Conservation (phyloP, 2,329 filamentous ascomycete species). For the Ceratocystis papillata region DNA sequence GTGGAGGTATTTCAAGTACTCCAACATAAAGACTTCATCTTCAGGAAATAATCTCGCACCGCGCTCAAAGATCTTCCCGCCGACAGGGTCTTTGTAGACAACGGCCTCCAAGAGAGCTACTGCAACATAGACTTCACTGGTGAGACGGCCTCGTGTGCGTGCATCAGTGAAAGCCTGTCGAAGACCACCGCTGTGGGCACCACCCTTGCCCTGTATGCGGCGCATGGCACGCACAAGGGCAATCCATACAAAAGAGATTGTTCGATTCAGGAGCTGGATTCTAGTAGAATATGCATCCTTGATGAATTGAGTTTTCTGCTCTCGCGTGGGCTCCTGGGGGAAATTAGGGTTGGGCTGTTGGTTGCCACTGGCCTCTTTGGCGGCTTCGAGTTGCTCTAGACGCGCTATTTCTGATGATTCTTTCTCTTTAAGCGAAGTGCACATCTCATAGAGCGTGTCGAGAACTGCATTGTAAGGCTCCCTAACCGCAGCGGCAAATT, state of each 20-base stretch:
- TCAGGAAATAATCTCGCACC: constrained; percentile 88
- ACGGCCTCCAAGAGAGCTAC: constrained; percentile 89
- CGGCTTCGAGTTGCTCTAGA: constrained; percentile 43
- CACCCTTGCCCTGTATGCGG: constrained; percentile 77
- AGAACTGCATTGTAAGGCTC: constrained; percentile 75
- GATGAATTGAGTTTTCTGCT: constrained; percentile 52
- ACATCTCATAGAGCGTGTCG: constrained; percentile 76
- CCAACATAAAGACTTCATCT: constrained; percentile 83
- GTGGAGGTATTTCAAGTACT: constrained; percentile 92
- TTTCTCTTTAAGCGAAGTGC: constrained; percentile 58
- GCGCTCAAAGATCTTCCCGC: constrained; percentile 90
- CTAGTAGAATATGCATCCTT: constrained; percentile 61
- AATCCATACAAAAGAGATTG: constrained; percentile 90
- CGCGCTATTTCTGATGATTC: constrained; percentile 49
- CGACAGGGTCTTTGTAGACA: constrained; percentile 87
- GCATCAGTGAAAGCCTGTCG: constrained; percentile 84
- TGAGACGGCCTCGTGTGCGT: constrained; percentile 73
- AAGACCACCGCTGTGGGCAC: constrained; percentile 58
- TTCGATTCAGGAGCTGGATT: constrained; percentile 64
- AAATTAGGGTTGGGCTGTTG: constrained; percentile 26
- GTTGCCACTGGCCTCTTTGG: constrained; percentile 31
- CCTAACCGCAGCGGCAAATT: constrained; percentile 66
- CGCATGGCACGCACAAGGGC: constrained; percentile 88
- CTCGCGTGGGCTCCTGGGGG: constrained; percentile 34
- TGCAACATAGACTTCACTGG: constrained; percentile 89